phyloP scores from a whole-genome alignment of 1,284 basidiomycete species.

The Ustilago loliicola region DNA sequence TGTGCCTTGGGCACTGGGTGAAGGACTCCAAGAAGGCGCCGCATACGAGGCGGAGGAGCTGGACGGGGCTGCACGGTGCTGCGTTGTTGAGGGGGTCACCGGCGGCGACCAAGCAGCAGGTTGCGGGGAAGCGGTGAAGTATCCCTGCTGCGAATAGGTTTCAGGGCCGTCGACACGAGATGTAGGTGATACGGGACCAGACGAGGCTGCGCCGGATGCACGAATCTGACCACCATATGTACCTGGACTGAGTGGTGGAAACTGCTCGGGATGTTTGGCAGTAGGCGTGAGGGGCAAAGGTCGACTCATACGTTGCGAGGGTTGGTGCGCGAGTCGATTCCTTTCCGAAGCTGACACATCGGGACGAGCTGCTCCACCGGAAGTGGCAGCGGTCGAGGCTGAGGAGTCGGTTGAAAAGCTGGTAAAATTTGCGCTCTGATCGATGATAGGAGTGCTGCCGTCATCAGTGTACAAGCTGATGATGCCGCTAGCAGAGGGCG shows the following conservation, averaged over 20 bases:
- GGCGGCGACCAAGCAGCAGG: slow-evolving; percentile 37
- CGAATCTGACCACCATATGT: slow-evolving; percentile 1
- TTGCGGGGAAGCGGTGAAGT: slow-evolving; percentile 35
- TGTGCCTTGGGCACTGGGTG: slow-evolving; percentile 30
- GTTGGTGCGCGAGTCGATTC: slow-evolving; percentile 8
- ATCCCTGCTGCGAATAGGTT: slow-evolving; percentile 26
- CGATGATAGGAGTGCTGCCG: slow-evolving; percentile 17
- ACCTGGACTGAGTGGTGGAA: slow-evolving; percentile 13
- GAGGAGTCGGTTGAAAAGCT: slow-evolving; percentile 6
- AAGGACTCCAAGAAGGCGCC: slow-evolving; percentile 42
- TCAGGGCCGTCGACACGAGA: slow-evolving; percentile 10
- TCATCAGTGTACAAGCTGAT: slow-evolving; percentile 57
- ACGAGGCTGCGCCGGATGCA: not conserved
- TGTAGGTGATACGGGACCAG: slow-evolving; percentile 18
- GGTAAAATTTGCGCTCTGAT: slow-evolving; percentile 20
- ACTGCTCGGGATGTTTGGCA: slow-evolving; percentile 9
- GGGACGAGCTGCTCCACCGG: not conserved
- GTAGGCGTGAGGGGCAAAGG: slow-evolving; percentile 40
- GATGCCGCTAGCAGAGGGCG: slow-evolving; percentile 53
- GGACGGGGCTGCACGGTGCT: slow-evolving; percentile 23
- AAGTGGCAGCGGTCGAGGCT: not conserved
- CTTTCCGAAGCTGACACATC: slow-evolving; percentile 4
- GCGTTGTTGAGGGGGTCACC: slow-evolving; percentile 23
- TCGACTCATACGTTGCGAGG: slow-evolving; percentile 33
- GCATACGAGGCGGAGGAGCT: slow-evolving; percentile 27